A percentile compares a stretch with the other conserved stretches of the same genome.
These are phyloP conservation scores for Phytophthora multivora DNA, from an alignment of 352 stramenopile genomes.

Conservation along the genomic window DNA sequence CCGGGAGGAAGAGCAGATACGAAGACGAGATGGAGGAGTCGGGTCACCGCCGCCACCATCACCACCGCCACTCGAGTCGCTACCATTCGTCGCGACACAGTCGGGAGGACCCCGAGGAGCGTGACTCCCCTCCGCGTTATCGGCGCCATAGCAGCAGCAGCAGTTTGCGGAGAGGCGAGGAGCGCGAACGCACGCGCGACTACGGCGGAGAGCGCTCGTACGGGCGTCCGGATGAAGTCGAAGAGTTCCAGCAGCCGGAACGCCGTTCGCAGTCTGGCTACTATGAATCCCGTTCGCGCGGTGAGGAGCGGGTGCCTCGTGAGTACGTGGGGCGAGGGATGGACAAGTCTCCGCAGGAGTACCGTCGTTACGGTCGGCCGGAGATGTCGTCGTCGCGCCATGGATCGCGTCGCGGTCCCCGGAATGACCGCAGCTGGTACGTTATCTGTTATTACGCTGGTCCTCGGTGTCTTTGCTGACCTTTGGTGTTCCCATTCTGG, in stretches of 20 bases:
- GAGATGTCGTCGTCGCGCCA: conserved; percentile 32
- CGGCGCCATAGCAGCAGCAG: conserved; percentile 30
- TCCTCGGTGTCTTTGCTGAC: conserved; percentile 9
- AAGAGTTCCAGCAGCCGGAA: conserved; percentile 24
- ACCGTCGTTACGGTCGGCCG: conserved; percentile 31
- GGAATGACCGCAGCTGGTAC: conserved; percentile 39
- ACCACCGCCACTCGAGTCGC: conserved; percentile 32
- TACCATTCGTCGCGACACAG: conserved; percentile 36
- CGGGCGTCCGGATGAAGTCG: conserved; percentile 16
- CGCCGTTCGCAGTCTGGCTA: conserved; percentile 18
- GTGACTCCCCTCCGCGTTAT: conserved; percentile 27
- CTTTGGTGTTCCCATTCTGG: neutral
- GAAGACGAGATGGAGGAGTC: conserved; percentile 32
- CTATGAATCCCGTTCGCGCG: conserved; percentile 21
- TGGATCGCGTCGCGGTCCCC: conserved; percentile 29
- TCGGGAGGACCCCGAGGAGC: conserved; percentile 34
- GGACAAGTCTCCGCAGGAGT: conserved; percentile 28
- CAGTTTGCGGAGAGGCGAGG: conserved; percentile 32
- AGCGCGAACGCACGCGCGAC: conserved; percentile 30
- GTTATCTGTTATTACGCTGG: neutral
- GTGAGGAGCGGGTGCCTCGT: conserved; percentile 24
- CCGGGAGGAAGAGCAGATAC: conserved; percentile 17
- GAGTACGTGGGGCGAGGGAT: conserved; percentile 26
- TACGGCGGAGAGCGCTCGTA: conserved; percentile 25
- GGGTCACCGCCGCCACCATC: conserved; percentile 21